Conservation (phyloP, 257 asterid species). For the Fraxinus americana region DNA sequence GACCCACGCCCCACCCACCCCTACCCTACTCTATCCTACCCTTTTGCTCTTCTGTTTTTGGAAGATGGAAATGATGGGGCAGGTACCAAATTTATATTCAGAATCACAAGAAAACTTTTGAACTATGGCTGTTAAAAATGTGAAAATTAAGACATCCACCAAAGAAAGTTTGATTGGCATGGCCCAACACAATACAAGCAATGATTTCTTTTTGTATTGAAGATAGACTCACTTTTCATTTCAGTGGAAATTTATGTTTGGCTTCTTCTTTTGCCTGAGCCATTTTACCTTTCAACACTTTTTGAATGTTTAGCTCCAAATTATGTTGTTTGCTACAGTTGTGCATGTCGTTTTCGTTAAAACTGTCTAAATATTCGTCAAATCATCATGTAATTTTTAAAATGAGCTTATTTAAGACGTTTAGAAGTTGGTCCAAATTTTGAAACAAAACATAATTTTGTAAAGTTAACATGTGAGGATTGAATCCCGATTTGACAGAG, state of each 20-base stretch:
- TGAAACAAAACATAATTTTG: neutral
- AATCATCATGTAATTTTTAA: neutral
- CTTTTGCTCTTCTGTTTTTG: neutral
- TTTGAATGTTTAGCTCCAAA: neutral
- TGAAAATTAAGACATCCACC: constrained; percentile 3
- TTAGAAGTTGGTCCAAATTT: neutral
- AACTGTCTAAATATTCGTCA: neutral
- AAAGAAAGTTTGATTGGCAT: neutral
- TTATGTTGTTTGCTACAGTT: neutral
- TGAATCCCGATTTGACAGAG: neutral
- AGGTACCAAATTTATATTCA: neutral
- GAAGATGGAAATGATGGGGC: neutral
- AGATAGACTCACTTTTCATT: neutral
- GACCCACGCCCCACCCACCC: neutral
- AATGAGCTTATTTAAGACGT: neutral
- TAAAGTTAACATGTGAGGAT: neutral
- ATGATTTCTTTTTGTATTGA: neutral
- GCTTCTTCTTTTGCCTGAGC: neutral
- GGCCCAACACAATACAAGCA: constrained; percentile 2
- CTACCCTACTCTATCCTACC: neutral
- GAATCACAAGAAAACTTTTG: neutral
- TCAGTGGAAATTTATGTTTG: neutral
- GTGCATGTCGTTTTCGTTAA: neutral
- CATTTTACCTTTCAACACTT: neutral
- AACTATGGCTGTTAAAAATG: neutral